Evolutionary conservation across 192 early-diverging fungal genomes (phyloP).

Genomic region (Podila epigama): DNA sequence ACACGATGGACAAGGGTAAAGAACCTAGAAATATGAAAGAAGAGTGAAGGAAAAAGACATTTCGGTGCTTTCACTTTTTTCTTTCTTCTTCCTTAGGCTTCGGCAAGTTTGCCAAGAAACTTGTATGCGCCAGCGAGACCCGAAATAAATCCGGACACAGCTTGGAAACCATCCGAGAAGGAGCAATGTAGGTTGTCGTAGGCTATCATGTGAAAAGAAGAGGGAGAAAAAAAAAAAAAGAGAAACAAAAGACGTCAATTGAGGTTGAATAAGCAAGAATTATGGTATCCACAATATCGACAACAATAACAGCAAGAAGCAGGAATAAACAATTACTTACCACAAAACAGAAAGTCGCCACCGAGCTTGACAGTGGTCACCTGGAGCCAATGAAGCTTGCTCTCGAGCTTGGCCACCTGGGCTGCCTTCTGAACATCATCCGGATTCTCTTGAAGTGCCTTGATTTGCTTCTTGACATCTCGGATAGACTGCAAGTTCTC

Average conservation of each 20-base stretch:
- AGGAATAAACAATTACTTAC: constrained; percentile 50
- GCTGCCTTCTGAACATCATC: constrained; percentile 23
- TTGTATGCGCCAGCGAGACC: constrained; percentile 60
- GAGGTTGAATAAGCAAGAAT: background rate
- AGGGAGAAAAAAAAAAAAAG: constrained; percentile 8
- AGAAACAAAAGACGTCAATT: constrained; percentile 6
- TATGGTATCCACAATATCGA: too few species aligned
- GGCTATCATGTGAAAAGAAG: constrained; percentile 35
- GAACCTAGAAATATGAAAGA: background rate
- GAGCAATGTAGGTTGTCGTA: constrained; percentile 61
- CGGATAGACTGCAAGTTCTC: constrained; percentile 54
- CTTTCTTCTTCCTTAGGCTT: too few species aligned
- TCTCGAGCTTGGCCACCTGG: constrained; percentile 33
- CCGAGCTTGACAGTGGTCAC: constrained; percentile 70
- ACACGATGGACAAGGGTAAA: background rate
- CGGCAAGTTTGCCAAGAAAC: constrained; percentile 45
- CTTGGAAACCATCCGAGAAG: constrained; percentile 60
- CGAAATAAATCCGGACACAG: constrained; percentile 58
- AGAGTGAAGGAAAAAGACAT: background rate
- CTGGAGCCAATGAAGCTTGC: constrained; percentile 61
- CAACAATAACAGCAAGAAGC: too few species aligned
- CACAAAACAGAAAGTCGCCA: constrained; percentile 80
- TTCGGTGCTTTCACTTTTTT: too few species aligned
- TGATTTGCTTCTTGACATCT: constrained; percentile 33
- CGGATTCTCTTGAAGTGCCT: constrained; percentile 26